phyloP scores from a whole-genome alignment of 306 rosid species.

The Boehmeria nivea region DNA sequence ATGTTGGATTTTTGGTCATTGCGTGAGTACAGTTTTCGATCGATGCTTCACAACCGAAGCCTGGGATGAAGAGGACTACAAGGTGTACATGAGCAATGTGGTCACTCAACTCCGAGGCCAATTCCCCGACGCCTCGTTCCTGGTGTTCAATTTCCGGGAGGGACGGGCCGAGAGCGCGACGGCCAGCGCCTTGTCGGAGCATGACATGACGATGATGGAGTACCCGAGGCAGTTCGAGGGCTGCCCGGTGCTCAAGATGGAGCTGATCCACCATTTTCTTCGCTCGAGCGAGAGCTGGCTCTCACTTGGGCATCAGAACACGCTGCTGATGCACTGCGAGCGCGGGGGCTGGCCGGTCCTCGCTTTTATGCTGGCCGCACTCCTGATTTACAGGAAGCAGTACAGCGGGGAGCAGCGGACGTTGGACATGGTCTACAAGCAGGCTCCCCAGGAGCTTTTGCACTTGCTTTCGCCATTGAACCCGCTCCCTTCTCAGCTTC shows the following conservation, averaged over 20 bases:
- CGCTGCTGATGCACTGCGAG: slow-evolving; percentile 87
- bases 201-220: slow-evolving; percentile 87
- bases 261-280: slow-evolving; percentile 80
- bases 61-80: slow-evolving; percentile 69
- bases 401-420: slow-evolving; percentile 81
- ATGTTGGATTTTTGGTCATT: neutral
- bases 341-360: slow-evolving; percentile 93
- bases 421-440: slow-evolving; percentile 83
- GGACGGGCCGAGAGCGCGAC: slow-evolving; percentile 44
- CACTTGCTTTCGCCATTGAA: slow-evolving; percentile 62
- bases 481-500: slow-evolving; percentile 82
- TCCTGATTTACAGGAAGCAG: slow-evolving; percentile 65
- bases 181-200: slow-evolving; percentile 57
- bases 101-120: slow-evolving; percentile 57
- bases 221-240: slow-evolving; percentile 88
- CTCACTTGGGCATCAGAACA: slow-evolving; percentile 67
- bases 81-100: slow-evolving; percentile 51
- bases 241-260: slow-evolving; percentile 70
- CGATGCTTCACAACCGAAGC: slow-evolving; percentile 80
- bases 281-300: slow-evolving; percentile 95
- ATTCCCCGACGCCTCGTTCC: slow-evolving; percentile 57
- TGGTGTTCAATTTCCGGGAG: slow-evolving; percentile 80
- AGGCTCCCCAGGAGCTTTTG: slow-evolving; percentile 80
- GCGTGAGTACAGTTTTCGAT: slow-evolving; percentile 59
- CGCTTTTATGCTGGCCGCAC: slow-evolving; percentile 85